These are phyloP conservation scores for Trichosporon sp. DNA, from an alignment of 1,284 basidiomycete species.

Conservation along the genomic window DNA sequence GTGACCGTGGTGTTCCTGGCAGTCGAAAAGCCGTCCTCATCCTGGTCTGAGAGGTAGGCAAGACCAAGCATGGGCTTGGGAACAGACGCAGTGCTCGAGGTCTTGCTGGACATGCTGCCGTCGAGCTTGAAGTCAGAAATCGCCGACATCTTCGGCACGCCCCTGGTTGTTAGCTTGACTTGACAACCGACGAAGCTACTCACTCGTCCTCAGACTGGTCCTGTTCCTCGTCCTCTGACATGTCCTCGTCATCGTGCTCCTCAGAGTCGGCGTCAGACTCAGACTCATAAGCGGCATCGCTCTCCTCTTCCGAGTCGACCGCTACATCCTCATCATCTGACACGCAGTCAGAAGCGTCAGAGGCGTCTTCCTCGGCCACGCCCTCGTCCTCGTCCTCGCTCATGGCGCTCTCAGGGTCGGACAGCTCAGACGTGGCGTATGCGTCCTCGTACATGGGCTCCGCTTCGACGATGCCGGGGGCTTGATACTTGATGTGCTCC, in stretches of 20 bases:
- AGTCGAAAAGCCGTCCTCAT: not conserved
- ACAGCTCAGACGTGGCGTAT: not conserved
- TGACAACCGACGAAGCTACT: not conserved
- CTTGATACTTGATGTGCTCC: not conserved
- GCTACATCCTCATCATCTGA: not conserved
- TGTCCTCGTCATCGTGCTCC: not conserved
- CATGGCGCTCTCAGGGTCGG: not conserved
- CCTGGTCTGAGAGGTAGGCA: not conserved
- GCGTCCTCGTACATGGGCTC: not conserved
- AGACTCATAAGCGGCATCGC: not conserved
- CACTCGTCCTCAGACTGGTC: not conserved
- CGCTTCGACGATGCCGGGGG: not conserved
- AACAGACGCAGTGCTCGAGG: not conserved
- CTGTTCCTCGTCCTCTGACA: not conserved
- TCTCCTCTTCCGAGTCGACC: not conserved
- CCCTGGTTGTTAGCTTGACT: not conserved
- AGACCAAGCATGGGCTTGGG: not conserved
- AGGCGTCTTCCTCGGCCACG: constrained; percentile 12
- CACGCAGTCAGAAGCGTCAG: not conserved
- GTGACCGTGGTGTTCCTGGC: not conserved
- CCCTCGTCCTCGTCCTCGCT: constrained; percentile 9
- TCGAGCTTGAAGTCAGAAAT: not conserved
- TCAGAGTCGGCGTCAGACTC: not conserved
- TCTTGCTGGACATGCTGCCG: not conserved
- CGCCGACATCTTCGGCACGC: not conserved